These are phyloP conservation scores for Pyrus betulifolia DNA, from an alignment of 306 rosid genomes.

Conservation along the genomic window DNA sequence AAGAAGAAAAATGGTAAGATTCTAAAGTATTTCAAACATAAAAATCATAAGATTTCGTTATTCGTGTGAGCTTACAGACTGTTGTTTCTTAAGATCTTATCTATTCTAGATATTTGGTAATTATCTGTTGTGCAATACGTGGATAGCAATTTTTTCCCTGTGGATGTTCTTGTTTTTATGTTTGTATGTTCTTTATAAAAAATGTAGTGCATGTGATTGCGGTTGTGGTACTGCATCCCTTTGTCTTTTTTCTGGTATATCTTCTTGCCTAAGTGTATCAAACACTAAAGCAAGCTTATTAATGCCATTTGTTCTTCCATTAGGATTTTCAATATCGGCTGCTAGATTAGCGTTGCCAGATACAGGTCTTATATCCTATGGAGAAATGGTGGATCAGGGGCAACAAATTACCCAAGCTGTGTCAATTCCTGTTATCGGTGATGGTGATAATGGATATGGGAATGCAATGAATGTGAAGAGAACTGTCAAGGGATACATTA, in stretches of 20 bases:
- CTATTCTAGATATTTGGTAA: not conserved
- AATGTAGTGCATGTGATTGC: no score
- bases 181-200: not conserved
- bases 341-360: slow-evolving; percentile 80
- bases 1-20: not conserved
- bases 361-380: slow-evolving; percentile 72
- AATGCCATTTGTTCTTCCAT: not conserved
- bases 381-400: slow-evolving; percentile 81
- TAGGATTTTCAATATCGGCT: slow-evolving; percentile 80
- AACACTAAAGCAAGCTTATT: not conserved
- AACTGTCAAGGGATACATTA: slow-evolving; percentile 69
- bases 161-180: not conserved
- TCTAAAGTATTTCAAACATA: not conserved
- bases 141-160: not conserved
- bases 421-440: slow-evolving; percentile 78
- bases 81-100: not conserved
- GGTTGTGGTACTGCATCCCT: not conserved
- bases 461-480: slow-evolving; percentile 87
- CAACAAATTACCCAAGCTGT: slow-evolving; percentile 58
- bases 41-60: not conserved
- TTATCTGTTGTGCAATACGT: not conserved
- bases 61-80: not conserved
- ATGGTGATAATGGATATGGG: slow-evolving; percentile 87
- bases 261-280: not conserved
- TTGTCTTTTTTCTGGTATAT: not conserved